Conservation (phyloP, 148 eudicot genomes). For the Amaranthus cruentus region DNA sequence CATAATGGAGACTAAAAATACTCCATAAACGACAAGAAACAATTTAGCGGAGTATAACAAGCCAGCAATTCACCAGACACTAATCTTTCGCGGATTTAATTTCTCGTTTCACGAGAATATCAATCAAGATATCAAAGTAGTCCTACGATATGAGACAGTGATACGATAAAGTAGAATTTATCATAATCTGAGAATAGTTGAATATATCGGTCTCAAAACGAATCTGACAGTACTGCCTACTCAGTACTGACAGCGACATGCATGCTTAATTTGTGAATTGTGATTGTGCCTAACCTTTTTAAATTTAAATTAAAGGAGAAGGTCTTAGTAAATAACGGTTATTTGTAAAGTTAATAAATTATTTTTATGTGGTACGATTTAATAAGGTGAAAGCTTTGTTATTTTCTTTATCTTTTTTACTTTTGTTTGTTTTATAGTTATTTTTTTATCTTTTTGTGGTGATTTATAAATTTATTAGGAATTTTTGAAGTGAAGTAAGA, state of each 20-base stretch:
- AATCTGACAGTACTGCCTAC: neutral
- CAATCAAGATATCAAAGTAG: neutral
- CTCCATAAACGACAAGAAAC: neutral
- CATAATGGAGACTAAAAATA: neutral
- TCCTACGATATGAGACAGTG: too few species aligned
- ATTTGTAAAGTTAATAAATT: too few species aligned
- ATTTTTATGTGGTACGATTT: too few species aligned
- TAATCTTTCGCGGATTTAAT: neutral
- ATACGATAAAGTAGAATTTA: neutral
- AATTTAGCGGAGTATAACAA: neutral
- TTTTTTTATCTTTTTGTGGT: too few species aligned
- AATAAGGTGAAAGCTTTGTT: too few species aligned
- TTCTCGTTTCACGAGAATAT: neutral
- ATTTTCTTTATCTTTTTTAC: too few species aligned
- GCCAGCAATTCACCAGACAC: constrained; percentile 1
- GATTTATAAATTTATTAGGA: too few species aligned
- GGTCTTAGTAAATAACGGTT: too few species aligned
- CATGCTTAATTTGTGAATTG: neutral
- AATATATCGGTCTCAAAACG: neutral
- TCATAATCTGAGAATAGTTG: neutral
- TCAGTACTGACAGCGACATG: constrained; percentile 7
- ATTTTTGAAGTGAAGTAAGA: too few species aligned
- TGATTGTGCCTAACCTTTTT: too few species aligned
- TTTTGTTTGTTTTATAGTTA: too few species aligned
- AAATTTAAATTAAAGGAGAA: too few species aligned